These are phyloP conservation scores for Suillus clintonianus DNA, from an alignment of 768 basidiomycete species.

Conservation along the genomic window DNA sequence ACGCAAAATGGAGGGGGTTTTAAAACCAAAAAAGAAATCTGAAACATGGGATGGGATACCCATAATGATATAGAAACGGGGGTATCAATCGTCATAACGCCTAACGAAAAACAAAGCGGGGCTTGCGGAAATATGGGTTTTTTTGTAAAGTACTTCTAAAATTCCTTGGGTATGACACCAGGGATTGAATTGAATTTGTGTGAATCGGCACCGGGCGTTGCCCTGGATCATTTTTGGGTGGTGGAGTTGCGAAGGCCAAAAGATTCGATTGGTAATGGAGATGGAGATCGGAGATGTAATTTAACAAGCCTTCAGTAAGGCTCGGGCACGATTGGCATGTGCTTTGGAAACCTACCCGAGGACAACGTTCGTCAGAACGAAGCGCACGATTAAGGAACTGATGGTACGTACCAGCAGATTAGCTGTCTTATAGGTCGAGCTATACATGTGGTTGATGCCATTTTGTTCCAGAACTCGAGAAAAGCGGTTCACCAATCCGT, in stretches of 20 bases:
- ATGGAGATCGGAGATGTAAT: neutral
- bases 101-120: neutral
- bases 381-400: neutral
- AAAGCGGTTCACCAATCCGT: conserved; percentile 77
- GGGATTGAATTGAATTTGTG: neutral
- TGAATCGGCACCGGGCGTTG: conserved; percentile 2
- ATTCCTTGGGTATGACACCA: neutral
- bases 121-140: conserved; percentile 1
- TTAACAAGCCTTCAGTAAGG: conserved; percentile 60
- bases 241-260: neutral
- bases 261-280: neutral
- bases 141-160: conserved; percentile 2
- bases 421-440: conserved; percentile 81
- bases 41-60: neutral
- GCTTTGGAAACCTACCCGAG: conserved; percentile 52
- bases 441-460: conserved; percentile 82
- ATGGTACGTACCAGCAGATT: conserved; percentile 62
- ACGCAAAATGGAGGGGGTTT: neutral
- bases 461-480: conserved; percentile 72
- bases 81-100: neutral
- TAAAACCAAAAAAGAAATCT: neutral
- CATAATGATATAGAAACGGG: conserved; percentile 1
- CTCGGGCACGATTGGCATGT: conserved; percentile 57
- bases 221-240: neutral
- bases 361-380: neutral